Evolutionary conservation across 2,329 filamentous ascomycete genomes (phyloP).

Genomic region (Fusarium fujikuroi): DNA sequence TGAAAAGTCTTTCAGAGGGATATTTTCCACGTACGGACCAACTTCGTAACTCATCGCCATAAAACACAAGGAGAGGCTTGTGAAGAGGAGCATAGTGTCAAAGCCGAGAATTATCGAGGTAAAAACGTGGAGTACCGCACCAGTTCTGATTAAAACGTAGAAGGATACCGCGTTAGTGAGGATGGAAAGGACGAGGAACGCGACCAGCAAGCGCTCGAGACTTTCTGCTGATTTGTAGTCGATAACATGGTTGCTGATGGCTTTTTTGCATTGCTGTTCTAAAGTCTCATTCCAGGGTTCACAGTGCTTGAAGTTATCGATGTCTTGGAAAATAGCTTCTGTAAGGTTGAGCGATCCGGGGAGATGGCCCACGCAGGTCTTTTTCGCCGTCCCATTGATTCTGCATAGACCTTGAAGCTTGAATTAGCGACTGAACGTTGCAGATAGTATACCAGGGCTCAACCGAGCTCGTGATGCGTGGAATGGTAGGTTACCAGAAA

Average conservation of each 20-base stretch:
- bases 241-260: slow-evolving; percentile 16
- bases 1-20: slow-evolving; percentile 16
- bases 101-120: not conserved
- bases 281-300: not conserved
- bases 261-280: not conserved
- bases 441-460: too few species aligned
- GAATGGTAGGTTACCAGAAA: slow-evolving; percentile 8
- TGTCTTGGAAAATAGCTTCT: slow-evolving; percentile 21
- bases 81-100: slow-evolving; percentile 33
- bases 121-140: not conserved
- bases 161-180: slow-evolving; percentile 27
- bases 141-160: not conserved
- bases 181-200: slow-evolving; percentile 25
- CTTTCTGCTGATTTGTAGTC: slow-evolving; percentile 14
- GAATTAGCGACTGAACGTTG: not conserved
- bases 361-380: slow-evolving; percentile 15
- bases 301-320: not conserved
- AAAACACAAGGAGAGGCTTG: slow-evolving; percentile 28
- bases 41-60: slow-evolving; percentile 37
- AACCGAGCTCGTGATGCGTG: not conserved
- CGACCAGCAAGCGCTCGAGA: slow-evolving; percentile 18
- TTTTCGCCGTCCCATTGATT: slow-evolving; percentile 2
- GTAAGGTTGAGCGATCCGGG: slow-evolving; percentile 35
- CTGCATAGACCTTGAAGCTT: slow-evolving; percentile 13
- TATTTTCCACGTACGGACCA: slow-evolving; percentile 17